Evolutionary conservation across 202 grass and related monocot genomes (phyloP), one percentile per base, ranked within the genome.

Genomic region (Schoenoplectus tabernaemontani): DNA sequence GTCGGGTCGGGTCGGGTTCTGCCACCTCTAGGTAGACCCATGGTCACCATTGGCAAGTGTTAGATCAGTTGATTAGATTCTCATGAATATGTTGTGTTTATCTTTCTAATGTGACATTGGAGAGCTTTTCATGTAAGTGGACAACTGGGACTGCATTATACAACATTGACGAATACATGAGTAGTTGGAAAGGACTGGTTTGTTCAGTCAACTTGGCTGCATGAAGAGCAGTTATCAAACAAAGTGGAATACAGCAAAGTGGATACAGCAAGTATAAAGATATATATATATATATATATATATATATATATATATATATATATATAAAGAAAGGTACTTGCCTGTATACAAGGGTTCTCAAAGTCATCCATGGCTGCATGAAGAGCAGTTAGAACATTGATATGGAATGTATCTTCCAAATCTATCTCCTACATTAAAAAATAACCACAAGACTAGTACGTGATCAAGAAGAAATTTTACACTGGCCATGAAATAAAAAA

Each of bases 321-420:
- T n/a, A n/a, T n/a, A n/a, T n/a, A n/a, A n/a, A n/a, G n/a, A n/a
- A 64, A 56, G 67, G 56, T 38, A 90, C 90, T 90, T 90, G 80
- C 93, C 88, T 92, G 93, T 63, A 96, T 74, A 9, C 88, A 85
- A 47, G 93, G 93, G 83, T 93, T 96, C 70, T 93, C 82, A 16
- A 88, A 88, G 84, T 96, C 90, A 77, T 96, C 88, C 88, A 96
- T 96, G n/a, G 86, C 86, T 63, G 82, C 76, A 65, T 59, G 79
- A 79, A 96, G 60, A 82, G 90, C 84, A 62, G 90, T 88, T 12
- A 93, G 57, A 33, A 93, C 90, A 10, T 46, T 79, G 67, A 82
- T 86, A 62, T 90, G 88, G 86, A 88, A 69, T 44, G 83, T 66
- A 58, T 82, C 80, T 74, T 88, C 87, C 73, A 92, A 79, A 84